These are phyloP conservation scores for Russula foetens DNA, from an alignment of 768 basidiomycete genomes.

Conservation along the genomic window DNA sequence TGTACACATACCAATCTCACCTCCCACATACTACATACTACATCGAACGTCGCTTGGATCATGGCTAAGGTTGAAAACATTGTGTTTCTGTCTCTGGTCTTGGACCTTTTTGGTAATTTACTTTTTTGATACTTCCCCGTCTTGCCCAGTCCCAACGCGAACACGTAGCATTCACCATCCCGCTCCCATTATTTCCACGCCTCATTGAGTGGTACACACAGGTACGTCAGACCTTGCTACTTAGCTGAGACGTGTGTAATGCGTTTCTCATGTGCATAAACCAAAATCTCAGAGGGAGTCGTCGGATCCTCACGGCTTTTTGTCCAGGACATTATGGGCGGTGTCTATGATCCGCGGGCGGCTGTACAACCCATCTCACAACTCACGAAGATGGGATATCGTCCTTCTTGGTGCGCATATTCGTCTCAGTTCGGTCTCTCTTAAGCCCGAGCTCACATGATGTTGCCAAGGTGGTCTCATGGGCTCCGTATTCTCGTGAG, in stretches of 20 bases:
- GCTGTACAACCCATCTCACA: slow-evolving; percentile 50
- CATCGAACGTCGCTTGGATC: not conserved
- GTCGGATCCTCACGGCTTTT: slow-evolving; percentile 58
- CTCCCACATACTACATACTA: not conserved
- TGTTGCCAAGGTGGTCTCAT: slow-evolving; percentile 62
- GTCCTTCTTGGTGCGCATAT: slow-evolving; percentile 71
- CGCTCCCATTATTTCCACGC: slow-evolving; percentile 96
- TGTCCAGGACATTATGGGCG: slow-evolving; percentile 59
- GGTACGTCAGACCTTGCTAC: slow-evolving; percentile 31
- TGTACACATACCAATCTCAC: not conserved
- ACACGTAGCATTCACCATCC: slow-evolving; percentile 77
- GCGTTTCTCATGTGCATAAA: not conserved
- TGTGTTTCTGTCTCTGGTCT: slow-evolving; percentile 83
- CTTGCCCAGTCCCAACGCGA: not conserved
- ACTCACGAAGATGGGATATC: slow-evolving; percentile 84
- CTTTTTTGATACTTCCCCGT: not conserved
- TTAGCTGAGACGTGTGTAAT: not conserved
- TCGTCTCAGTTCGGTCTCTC: not conserved
- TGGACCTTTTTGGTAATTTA: slow-evolving; percentile 70
- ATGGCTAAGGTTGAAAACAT: slow-evolving; percentile 70
- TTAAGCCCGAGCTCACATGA: not conserved
- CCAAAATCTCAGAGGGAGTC: slow-evolving; percentile 52
- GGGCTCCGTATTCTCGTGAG: slow-evolving; percentile 90
- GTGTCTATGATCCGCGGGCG: slow-evolving; percentile 60
- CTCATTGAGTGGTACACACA: slow-evolving; percentile 87